A percentile compares a stretch with the other conserved stretches of the same genome.
phyloP scores from a whole-genome alignment of 2,329 filamentous ascomycete species.

The Sporothrix variecibatus region DNA sequence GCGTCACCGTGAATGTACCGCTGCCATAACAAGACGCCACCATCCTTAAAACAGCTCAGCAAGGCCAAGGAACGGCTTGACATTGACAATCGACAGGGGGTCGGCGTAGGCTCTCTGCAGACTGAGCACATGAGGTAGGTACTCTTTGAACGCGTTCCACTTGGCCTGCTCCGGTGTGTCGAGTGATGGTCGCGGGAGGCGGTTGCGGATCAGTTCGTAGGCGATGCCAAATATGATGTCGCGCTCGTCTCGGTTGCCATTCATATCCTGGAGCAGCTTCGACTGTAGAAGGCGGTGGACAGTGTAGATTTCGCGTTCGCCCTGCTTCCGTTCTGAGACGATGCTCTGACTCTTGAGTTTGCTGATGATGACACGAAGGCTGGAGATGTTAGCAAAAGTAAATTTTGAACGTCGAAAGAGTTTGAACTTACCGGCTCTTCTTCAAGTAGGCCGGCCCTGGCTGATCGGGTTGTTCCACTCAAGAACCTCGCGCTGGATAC shows the following conservation, averaged over 20 bases:
- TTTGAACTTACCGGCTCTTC: constrained; percentile 17
- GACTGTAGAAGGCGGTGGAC: constrained; percentile 28
- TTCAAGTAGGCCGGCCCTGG: constrained; percentile 25
- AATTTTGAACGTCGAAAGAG: neutral
- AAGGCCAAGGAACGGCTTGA: constrained; percentile 27
- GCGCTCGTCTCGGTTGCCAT: constrained; percentile 20
- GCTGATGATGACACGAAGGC: constrained; percentile 27
- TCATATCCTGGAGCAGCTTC: constrained; percentile 27
- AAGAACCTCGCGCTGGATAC: constrained; percentile 28
- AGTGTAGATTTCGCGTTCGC: constrained; percentile 26
- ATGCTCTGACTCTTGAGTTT: constrained; percentile 30
- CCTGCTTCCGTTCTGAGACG: constrained; percentile 24
- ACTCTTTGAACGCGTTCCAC: constrained; percentile 30
- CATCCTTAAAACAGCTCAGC: constrained; percentile 31
- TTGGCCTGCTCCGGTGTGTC: constrained; percentile 29
- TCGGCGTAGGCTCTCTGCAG: constrained; percentile 29
- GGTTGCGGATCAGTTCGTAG: constrained; percentile 27
- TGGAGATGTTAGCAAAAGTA: neutral
- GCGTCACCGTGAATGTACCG: constrained; percentile 29
- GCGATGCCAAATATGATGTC: constrained; percentile 28
- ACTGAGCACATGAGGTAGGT: constrained; percentile 29
- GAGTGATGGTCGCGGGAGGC: constrained; percentile 27
- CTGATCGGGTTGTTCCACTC: constrained; percentile 26
- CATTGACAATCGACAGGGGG: constrained; percentile 28
- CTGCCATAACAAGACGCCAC: constrained; percentile 30